Base-by-base conservation (phyloP, 1,284 basidiomycete species). In the Clitocybe nebularis region DNA sequence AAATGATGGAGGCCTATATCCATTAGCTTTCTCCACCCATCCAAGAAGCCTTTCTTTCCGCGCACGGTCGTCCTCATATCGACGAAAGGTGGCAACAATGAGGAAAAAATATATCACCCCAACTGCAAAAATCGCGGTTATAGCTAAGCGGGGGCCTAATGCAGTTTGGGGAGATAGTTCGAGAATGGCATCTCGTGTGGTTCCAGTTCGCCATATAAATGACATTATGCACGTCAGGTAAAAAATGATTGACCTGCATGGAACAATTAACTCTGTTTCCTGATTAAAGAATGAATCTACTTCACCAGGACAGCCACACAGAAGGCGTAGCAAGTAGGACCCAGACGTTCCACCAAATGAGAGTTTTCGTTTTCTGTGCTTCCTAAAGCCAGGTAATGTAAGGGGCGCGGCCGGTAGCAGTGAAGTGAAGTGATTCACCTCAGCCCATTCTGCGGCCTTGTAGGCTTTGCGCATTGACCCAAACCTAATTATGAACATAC, bases 331-430 rank as follows among this genome's bases (percentile, higher is more conserved):
- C 75, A 20, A 85, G 67, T 14, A 86, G 57, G 0, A 85, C 77
- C 82, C 82, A 85, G 13, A 83, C 72, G 52, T 85, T 85, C 82
- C 82, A 85, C 52, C 72, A 66, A 20, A 81, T 72, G n/a, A 65
- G 60, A 0, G 77, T 72, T 32, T 69, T 70, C 1, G 66, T 67
- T 51, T 68, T 70, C 45, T 75, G 75, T 7, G 77, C 75, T 55
- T 80, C 79, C 75, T 81, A 44, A 29, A n/a, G 9, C 26, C 4
- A 29, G 3, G 26, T n/a, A 10, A 14, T 29, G 11, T n/a, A 29
- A 29, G 11, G 8, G 11, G 11, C 26, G 9, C 14, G 26, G 8
- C 9, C 9, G 14, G 3, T 8, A 4, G 8, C 11, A 29, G 14
- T 3, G 11, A 10, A 29, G 14, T n/a, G 4, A 10, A 3, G 26